Percentiles rank a stretch among this genome's conserved stretches.
Conservation (phyloP, 139 green algal species). For the Micromonas commoda region DNA sequence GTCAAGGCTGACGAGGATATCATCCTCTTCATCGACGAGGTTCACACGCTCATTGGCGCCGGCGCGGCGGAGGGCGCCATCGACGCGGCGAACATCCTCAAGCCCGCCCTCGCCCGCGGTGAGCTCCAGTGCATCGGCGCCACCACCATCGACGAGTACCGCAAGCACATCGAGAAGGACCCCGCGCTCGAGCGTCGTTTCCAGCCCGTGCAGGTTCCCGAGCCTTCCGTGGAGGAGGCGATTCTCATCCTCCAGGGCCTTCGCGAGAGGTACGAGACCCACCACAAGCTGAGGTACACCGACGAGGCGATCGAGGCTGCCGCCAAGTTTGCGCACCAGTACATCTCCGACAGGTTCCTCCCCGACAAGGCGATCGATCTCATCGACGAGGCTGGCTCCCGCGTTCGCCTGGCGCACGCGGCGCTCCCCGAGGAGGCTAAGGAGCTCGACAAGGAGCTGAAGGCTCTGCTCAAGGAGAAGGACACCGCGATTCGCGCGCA, state of each 20-base stretch:
- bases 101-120: conserved; percentile 93
- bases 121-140: conserved; percentile 98
- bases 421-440: conserved; percentile 94
- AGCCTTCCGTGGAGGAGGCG: conserved; percentile 95
- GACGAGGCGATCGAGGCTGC: conserved; percentile 88
- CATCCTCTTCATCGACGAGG: conserved; percentile 92
- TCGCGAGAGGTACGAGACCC: conserved; percentile 90
- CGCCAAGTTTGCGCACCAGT: conserved; percentile 86
- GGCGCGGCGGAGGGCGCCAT: conserved; percentile 97
- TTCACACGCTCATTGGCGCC: conserved; percentile 97
- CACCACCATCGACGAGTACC: conserved; percentile 98
- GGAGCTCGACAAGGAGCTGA: conserved; percentile 84
- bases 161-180: conserved; percentile 99
- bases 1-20: conserved; percentile 99
- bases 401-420: conserved; percentile 90
- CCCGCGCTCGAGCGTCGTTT: conserved; percentile 84
- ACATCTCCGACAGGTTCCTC: conserved; percentile 73
- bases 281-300: conserved; percentile 98
- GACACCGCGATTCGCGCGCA: conserved; percentile 81
- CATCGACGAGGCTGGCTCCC: conserved; percentile 95
- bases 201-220: conserved; percentile 61
- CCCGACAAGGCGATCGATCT: conserved; percentile 90
- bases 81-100: conserved; percentile 98
- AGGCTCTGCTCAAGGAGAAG: conserved; percentile 96
- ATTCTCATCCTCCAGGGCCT: conserved; percentile 89